Base-by-base conservation (phyloP, 1,284 basidiomycete genomes). In the Thelephora terrestris region DNA sequence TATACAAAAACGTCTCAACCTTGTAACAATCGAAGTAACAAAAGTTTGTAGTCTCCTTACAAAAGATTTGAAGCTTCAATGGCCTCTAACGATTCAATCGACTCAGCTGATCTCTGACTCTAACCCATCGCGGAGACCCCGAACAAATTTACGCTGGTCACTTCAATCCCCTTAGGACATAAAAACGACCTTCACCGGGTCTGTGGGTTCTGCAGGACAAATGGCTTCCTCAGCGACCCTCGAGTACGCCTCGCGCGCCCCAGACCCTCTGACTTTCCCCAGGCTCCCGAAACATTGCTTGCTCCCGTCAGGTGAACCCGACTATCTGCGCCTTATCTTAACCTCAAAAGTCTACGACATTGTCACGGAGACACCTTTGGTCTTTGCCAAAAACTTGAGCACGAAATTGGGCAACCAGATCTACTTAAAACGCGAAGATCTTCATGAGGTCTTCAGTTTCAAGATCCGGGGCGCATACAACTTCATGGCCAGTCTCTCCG, bases 381-480 rank as follows among this genome's bases (percentile, higher is more conserved):
- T 92, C 29, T 76, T 79, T 44, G 94, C 93, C 23, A 78, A 82
- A 25, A 91, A 89, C 62, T 79, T 99, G 18, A 95, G 91, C 53
- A 68, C 84, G 52, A 81, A 86, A 53, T 73, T 97, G 1, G 96
- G 96, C 2, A 94, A 92, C 63, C 79, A 94, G 59, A 87, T 99
- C 64, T 91, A 87, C 78, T 77, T 99, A 52, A 99, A 99, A 68
- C 78, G 91, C 27, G 91, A 95, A 63, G 92, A 95, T 61, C 74
- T 94, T 6, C 96, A 99, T 52, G 91, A 97, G 55, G 96, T 99
- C 16, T 99, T 99, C 66, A 92, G 88, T 63, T 99, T 99, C 82
- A 99, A 99, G 64, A 92, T 96, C 49, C 75, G 96, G 7, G 96
- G 96, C 21, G 96, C 96, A 17, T 99, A 96, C 74, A 99, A 99